Evolutionary conservation across 768 basidiomycete genomes (phyloP).

Genomic region (Tulasnella sp.): DNA sequence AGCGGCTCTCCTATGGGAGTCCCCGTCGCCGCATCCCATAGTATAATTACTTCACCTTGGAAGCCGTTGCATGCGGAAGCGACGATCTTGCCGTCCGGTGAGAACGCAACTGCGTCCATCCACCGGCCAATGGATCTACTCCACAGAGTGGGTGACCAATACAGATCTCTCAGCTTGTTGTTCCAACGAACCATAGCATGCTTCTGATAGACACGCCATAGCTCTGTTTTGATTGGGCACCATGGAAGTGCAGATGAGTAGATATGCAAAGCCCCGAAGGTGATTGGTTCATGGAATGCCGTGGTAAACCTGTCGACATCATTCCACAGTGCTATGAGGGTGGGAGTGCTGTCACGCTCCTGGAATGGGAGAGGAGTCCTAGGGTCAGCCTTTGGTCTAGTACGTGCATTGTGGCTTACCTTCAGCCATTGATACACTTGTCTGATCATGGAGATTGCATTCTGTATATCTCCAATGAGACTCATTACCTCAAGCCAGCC

Average conservation of each 20-base stretch:
- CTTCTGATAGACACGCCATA: not conserved
- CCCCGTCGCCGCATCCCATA: conserved; percentile 47
- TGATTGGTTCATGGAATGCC: not conserved
- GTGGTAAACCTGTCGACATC: not conserved
- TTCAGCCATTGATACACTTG: not conserved
- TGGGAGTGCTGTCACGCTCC: no score
- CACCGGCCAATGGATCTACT: no score
- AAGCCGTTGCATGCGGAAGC: no score
- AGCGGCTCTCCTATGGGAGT: conserved; percentile 32
- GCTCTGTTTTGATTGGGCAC: not conserved
- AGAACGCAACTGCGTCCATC: no score
- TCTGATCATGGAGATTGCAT: not conserved
- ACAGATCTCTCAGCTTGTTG: no score
- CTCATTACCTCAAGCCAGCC: not conserved
- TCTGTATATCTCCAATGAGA: not conserved
- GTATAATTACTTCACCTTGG: conserved; percentile 33
- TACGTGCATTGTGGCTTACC: no score
- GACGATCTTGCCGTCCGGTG: no score
- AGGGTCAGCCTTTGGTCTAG: no score
- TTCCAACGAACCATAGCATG: no score
- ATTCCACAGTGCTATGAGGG: no score
- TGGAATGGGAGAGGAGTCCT: no score
- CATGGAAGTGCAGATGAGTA: not conserved
- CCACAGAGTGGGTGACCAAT: no score
- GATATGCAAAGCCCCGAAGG: not conserved